Conservation (phyloP, 345 rosid genomes). For the Raphanus raphanistrum region DNA sequence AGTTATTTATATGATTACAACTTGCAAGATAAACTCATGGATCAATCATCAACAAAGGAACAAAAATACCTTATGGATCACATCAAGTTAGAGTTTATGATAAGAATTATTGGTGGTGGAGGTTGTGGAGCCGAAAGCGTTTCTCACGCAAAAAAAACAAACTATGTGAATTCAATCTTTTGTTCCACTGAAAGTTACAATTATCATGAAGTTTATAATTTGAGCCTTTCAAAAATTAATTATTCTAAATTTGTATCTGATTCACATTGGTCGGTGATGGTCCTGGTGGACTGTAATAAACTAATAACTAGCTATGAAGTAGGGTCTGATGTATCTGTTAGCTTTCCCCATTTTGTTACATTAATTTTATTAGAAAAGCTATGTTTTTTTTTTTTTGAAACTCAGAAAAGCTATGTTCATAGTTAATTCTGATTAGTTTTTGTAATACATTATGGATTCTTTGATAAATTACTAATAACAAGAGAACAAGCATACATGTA, state of each 20-base stretch:
- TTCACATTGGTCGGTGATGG: background rate
- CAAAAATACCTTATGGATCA: background rate
- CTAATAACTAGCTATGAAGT: background rate
- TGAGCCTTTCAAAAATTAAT: background rate
- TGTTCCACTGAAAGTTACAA: background rate
- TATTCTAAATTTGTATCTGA: background rate
- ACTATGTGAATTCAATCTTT: background rate
- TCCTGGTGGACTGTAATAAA: background rate
- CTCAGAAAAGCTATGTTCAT: background rate
- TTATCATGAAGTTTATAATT: background rate
- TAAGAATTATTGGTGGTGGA: background rate
- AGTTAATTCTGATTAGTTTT: background rate
- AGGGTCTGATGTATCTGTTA: background rate
- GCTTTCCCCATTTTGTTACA: background rate
- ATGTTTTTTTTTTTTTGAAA: background rate
- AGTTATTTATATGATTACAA: background rate
- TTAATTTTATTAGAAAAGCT: background rate
- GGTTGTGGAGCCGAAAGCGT: background rate
- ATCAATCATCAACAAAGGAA: background rate
- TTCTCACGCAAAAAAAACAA: background rate
- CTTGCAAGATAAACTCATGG: background rate
- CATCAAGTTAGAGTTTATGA: background rate
- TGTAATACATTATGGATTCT: background rate
- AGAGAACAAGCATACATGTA: background rate
- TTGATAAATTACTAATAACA: background rate